phyloP scores from a whole-genome alignment of 805 yeast species.

The Candida bentonensis region DNA sequence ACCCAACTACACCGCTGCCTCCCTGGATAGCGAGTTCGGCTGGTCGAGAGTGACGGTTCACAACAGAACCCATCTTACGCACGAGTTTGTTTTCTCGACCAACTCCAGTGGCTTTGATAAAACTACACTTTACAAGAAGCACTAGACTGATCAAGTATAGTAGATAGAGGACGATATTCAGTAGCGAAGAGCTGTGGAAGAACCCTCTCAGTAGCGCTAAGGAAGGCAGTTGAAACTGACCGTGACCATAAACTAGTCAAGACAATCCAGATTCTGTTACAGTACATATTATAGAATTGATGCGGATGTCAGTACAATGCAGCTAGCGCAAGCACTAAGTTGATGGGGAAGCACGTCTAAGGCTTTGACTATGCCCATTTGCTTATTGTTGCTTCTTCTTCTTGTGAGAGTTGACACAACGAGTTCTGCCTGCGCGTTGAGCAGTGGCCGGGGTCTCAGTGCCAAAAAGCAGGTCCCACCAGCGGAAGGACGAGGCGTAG shows the following conservation, averaged over 20 bases:
- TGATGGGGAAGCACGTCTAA: too few species aligned
- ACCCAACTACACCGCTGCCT: not conserved
- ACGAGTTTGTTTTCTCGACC: constrained; percentile 16
- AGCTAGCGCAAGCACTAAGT: too few species aligned
- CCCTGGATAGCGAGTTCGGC: constrained; percentile 12
- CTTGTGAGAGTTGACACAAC: not conserved
- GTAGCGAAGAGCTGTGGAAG: too few species aligned
- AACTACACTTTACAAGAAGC: constrained; percentile 17
- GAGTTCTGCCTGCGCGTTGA: constrained; percentile 24
- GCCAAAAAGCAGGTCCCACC: constrained; percentile 82
- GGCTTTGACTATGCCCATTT: too few species aligned
- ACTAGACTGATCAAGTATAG: not conserved
- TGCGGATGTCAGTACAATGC: too few species aligned
- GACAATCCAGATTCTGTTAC: too few species aligned
- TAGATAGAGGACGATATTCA: too few species aligned
- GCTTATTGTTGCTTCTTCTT: not conserved
- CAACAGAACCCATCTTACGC: constrained; percentile 19
- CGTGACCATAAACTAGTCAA: too few species aligned
- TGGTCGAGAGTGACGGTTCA: constrained; percentile 20
- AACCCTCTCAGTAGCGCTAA: too few species aligned
- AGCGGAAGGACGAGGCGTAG: constrained; percentile 87
- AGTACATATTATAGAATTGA: too few species aligned
- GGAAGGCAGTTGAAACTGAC: too few species aligned
- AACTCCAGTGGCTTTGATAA: constrained; percentile 16
- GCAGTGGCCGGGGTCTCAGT: constrained; percentile 49